These are phyloP conservation scores for Lasiodiplodia theobromae DNA, from an alignment of 2,329 filamentous ascomycete species.

Conservation along the genomic window DNA sequence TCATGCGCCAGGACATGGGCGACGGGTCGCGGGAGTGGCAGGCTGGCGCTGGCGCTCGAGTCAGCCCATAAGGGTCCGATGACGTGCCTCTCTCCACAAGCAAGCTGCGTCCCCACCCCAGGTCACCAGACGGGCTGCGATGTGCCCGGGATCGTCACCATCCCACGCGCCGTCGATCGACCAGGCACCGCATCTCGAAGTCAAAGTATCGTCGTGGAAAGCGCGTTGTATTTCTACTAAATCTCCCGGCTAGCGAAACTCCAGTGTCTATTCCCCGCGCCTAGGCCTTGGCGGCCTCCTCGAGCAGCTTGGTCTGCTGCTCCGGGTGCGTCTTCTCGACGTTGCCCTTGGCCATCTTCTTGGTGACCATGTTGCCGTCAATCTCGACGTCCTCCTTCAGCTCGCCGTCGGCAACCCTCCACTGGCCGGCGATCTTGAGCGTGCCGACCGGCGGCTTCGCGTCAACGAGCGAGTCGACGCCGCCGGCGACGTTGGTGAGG, in stretches of 20 bases:
- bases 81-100: conserved; percentile 8
- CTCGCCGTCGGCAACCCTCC: conserved; percentile 43
- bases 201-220: conserved; percentile 8
- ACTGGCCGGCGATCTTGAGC: conserved; percentile 48
- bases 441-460: conserved; percentile 49
- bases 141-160: background rate
- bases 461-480: conserved; percentile 48
- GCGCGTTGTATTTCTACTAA: conserved; percentile 12
- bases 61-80: conserved; percentile 23
- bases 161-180: conserved; percentile 16
- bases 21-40: conserved; percentile 23
- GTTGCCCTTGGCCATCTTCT: conserved; percentile 51
- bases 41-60: background rate
- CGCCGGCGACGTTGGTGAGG: conserved; percentile 45
- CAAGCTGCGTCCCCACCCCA: conserved; percentile 16
- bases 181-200: background rate
- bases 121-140: background rate
- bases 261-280: background rate
- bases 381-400: conserved; percentile 50
- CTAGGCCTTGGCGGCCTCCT: conserved; percentile 38
- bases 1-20: conserved; percentile 17
- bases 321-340: conserved; percentile 50
- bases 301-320: conserved; percentile 46
- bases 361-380: conserved; percentile 52
- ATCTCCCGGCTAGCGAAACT: background rate